A percentile compares a stretch with the other conserved stretches of the same genome.
These are phyloP conservation scores for Apiospora koreana DNA, from an alignment of 2,329 filamentous ascomycete species.

Conservation along the genomic window DNA sequence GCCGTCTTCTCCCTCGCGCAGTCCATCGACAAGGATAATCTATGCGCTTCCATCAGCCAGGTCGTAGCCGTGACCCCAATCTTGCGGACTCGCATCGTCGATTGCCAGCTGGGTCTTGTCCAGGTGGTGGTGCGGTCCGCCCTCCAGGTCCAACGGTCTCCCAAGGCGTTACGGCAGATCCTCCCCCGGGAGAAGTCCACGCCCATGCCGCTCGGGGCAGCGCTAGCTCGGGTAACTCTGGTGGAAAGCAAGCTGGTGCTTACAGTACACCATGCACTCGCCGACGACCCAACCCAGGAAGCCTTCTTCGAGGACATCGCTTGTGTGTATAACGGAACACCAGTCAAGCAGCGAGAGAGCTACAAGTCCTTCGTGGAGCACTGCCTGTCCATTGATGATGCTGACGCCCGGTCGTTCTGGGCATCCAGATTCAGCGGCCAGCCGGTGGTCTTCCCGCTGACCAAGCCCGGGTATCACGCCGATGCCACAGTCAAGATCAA, in stretches of 20 bases:
- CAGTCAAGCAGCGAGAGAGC: not conserved
- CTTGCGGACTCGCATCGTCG: conserved; percentile 19
- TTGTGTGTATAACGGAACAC: conserved; percentile 10
- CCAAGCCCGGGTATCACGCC: not conserved
- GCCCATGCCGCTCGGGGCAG: not conserved
- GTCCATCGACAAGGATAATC: conserved; percentile 13
- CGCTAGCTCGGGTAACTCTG: conserved; percentile 8
- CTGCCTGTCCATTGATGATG: conserved; percentile 15
- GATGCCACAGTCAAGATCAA: not conserved
- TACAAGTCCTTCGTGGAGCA: conserved; percentile 18
- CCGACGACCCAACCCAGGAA: conserved; percentile 10
- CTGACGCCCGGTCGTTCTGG: conserved; percentile 19
- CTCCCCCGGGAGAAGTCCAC: not conserved
- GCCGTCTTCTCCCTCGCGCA: conserved; percentile 11
- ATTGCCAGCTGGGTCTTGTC: conserved; percentile 14
- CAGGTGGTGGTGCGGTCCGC: conserved; percentile 16
- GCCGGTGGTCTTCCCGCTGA: conserved; percentile 15
- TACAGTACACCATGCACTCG: conserved; percentile 19
- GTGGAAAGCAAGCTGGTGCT: conserved; percentile 14
- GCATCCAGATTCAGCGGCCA: conserved; percentile 16
- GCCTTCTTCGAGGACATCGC: conserved; percentile 14
- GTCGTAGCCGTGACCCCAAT: conserved; percentile 16
- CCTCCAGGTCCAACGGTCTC: not conserved
- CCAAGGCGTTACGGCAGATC: not conserved
- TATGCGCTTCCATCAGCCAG: conserved; percentile 15